Evolutionary conservation across 2,329 filamentous ascomycete genomes (phyloP).

Genomic region (Penicillium thymicola): DNA sequence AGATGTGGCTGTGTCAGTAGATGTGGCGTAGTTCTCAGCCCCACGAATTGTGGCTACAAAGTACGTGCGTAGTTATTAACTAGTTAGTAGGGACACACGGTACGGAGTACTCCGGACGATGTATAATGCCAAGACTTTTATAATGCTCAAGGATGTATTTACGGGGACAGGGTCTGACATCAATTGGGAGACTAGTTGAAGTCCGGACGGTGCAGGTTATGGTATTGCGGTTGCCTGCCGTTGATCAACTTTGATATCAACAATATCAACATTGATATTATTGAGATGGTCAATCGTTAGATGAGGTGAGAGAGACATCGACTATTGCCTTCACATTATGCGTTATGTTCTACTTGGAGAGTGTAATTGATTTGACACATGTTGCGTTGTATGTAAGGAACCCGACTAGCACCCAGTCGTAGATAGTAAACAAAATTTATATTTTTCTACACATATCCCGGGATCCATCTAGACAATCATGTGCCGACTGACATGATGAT

Average conservation of each 20-base stretch:
- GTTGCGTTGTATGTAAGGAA: background rate
- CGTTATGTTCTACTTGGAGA: too few relatives aligned
- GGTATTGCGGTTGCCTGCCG: background rate
- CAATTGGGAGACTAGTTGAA: background rate
- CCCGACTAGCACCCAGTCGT: background rate
- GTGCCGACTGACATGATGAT: background rate
- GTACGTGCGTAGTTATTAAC: too few relatives aligned
- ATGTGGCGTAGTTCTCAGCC: background rate
- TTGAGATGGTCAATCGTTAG: background rate
- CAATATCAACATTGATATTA: too few relatives aligned
- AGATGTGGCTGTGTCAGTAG: background rate
- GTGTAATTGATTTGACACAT: background rate
- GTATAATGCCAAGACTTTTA: background rate
- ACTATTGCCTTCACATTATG: background rate
- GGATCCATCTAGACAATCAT: background rate
- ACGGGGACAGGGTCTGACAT: background rate
- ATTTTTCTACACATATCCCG: background rate
- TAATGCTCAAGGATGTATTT: background rate
- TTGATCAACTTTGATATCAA: background rate
- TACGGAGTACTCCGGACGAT: background rate
- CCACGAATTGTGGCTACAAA: background rate
- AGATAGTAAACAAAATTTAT: too few relatives aligned
- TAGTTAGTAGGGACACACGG: background rate
- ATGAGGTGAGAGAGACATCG: background rate
- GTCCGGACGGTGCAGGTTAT: background rate